These are phyloP conservation scores for Carex scoparia DNA, from an alignment of 176 grass and related monocot species.

Conservation along the genomic window DNA sequence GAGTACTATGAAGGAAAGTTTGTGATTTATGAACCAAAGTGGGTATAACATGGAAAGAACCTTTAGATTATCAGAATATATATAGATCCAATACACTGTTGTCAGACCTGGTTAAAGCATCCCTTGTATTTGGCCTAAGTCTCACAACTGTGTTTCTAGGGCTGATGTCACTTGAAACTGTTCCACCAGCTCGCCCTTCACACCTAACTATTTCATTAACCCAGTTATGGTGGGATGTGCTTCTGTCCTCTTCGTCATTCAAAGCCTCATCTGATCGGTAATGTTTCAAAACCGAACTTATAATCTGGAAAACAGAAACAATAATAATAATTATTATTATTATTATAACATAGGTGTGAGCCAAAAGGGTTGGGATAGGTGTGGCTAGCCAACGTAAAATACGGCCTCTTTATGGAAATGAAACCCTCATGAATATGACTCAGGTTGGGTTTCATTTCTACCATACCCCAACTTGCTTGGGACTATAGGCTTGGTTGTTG, in stretches of 20 bases:
- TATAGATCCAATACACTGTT: constrained; percentile 12
- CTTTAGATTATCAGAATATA: not conserved
- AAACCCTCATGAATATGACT: too few relatives aligned
- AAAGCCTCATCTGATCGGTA: constrained; percentile 44
- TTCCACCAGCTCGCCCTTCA: constrained; percentile 65
- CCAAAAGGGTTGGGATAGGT: not conserved
- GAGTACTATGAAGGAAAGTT: not conserved
- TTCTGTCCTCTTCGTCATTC: constrained; percentile 47
- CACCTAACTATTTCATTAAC: constrained; percentile 94
- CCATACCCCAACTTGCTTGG: too few relatives aligned
- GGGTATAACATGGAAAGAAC: not conserved
- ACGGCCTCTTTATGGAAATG: too few relatives aligned
- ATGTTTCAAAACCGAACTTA: constrained; percentile 76
- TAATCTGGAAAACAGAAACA: constrained; percentile 58
- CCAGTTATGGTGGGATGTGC: constrained; percentile 78
- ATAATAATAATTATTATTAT: not conserved
- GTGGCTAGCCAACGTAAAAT: too few relatives aligned
- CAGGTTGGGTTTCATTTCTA: too few relatives aligned
- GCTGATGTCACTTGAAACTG: constrained; percentile 54
- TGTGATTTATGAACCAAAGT: not conserved
- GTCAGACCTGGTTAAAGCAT: constrained; percentile 63
- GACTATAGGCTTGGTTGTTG: too few relatives aligned
- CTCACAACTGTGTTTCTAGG: constrained; percentile 34
- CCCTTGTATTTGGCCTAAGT: constrained; percentile 37
- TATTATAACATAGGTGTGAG: constrained; percentile 16